Percentiles rank a stretch among this genome's conserved stretches.
Evolutionary conservation across 2,329 filamentous ascomycete species (phyloP).

Genomic region (Colletotrichum cuscutae): DNA sequence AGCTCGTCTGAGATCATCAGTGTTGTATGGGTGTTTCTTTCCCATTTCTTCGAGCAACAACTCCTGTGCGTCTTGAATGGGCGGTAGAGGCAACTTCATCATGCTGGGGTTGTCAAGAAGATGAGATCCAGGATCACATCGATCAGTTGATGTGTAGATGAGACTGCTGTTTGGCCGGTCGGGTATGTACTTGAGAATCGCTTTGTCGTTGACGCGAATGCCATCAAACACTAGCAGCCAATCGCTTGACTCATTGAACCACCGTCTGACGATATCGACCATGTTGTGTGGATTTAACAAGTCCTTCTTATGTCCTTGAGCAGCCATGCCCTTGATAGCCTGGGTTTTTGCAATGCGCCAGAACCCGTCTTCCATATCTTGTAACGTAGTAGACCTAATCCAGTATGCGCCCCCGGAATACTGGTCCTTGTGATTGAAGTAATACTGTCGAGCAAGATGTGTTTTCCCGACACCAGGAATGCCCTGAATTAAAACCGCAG

Average conservation of each 20-base stretch:
- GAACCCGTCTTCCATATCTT: constrained; percentile 70
- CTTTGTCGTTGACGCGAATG: constrained; percentile 68
- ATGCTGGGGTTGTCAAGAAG: constrained; percentile 68
- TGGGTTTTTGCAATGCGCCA: constrained; percentile 73
- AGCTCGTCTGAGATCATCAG: constrained; percentile 65
- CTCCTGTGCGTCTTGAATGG: constrained; percentile 66
- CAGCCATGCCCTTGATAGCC: constrained; percentile 55
- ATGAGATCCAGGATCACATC: constrained; percentile 63
- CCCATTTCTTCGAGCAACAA: constrained; percentile 72
- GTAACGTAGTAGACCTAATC: constrained; percentile 70
- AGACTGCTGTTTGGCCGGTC: constrained; percentile 71
- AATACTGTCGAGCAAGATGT: constrained; percentile 74
- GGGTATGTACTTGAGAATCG: constrained; percentile 71
- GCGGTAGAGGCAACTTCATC: constrained; percentile 65
- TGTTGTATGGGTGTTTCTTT: constrained; percentile 63
- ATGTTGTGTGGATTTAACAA: constrained; percentile 55
- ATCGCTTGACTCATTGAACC: constrained; percentile 69
- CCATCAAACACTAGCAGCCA: constrained; percentile 78
- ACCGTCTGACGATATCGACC: constrained; percentile 66
- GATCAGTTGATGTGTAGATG: constrained; percentile 75
- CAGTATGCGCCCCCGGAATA: constrained; percentile 77
- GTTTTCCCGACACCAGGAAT: constrained; percentile 76
- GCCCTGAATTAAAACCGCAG: constrained; percentile 71
- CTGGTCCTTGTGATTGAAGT: constrained; percentile 66
- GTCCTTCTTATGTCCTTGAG: constrained; percentile 47